Conservation (phyloP, 73 alveolate genomes). For the Symbiodinium natans region DNA sequence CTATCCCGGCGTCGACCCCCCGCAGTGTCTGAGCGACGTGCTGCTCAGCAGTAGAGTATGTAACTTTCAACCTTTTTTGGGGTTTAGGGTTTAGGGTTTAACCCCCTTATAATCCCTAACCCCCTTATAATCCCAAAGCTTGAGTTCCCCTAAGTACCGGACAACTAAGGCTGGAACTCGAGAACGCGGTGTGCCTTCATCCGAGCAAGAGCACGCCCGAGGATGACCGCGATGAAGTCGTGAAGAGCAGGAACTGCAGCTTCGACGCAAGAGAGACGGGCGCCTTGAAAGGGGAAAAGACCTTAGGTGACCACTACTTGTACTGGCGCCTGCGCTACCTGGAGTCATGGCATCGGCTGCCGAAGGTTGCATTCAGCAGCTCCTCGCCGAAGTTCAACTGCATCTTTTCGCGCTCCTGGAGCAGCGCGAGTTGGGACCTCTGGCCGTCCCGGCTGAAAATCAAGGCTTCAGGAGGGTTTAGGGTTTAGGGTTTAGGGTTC, state of each 20-base stretch:
- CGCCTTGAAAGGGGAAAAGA: background rate
- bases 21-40: slow-evolving; percentile 5
- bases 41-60: too few species aligned
- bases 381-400: background rate
- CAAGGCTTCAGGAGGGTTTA: too few species aligned
- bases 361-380: background rate
- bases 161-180: too few species aligned
- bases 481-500: too few species aligned
- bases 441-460: background rate
- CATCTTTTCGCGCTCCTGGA: background rate
- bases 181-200: background rate
- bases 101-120: too few species aligned
- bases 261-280: background rate
- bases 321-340: background rate
- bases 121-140: too few species aligned
- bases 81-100: too few species aligned
- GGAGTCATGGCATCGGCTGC: background rate
- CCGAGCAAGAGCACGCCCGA: background rate
- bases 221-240: slow-evolving; percentile 1
- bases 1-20: background rate
- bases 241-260: slow-evolving; percentile 11
- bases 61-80: too few species aligned
- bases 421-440: background rate
- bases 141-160: too few species aligned
- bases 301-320: background rate